A percentile compares a stretch with the other conserved stretches of the same genome.
Conservation (phyloP, 768 basidiomycete species). For the Stropharia rugosoannulata region DNA sequence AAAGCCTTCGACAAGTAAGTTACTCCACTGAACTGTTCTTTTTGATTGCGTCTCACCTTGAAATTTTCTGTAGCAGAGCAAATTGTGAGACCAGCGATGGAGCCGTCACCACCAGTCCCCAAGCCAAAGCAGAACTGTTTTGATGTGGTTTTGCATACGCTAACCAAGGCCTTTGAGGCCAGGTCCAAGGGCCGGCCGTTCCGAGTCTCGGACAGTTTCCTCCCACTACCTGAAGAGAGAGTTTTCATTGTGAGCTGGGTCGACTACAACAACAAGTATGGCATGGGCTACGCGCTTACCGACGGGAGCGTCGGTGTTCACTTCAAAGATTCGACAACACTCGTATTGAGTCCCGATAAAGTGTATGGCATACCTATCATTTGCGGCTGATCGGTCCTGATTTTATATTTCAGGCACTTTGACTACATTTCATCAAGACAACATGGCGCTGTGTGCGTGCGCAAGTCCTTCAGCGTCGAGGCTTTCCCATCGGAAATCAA, state of each 20-base stretch:
- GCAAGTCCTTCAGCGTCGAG: constrained; percentile 69
- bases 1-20: no score
- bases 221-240: constrained; percentile 57
- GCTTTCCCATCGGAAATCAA: constrained; percentile 81
- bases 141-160: constrained; percentile 56
- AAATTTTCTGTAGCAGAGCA: not conserved
- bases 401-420: constrained; percentile 60
- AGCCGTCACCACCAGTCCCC: constrained; percentile 10
- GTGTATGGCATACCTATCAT: constrained; percentile 50
- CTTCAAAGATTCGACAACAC: constrained; percentile 92
- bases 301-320: constrained; percentile 94
- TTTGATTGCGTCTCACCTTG: not conserved
- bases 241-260: constrained; percentile 99
- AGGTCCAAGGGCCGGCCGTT: constrained; percentile 63
- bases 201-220: constrained; percentile 51
- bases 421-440: constrained; percentile 80
- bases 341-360: constrained; percentile 85
- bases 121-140: constrained; percentile 51
- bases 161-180: constrained; percentile 66
- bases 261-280: constrained; percentile 98
- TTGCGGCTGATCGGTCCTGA: not conserved
- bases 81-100: constrained; percentile 5
- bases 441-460: constrained; percentile 64
- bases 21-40: not conserved
- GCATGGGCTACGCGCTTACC: constrained; percentile 98